phyloP scores from a whole-genome alignment of 23 red algal species.

The Agarophyton chilense region DNA sequence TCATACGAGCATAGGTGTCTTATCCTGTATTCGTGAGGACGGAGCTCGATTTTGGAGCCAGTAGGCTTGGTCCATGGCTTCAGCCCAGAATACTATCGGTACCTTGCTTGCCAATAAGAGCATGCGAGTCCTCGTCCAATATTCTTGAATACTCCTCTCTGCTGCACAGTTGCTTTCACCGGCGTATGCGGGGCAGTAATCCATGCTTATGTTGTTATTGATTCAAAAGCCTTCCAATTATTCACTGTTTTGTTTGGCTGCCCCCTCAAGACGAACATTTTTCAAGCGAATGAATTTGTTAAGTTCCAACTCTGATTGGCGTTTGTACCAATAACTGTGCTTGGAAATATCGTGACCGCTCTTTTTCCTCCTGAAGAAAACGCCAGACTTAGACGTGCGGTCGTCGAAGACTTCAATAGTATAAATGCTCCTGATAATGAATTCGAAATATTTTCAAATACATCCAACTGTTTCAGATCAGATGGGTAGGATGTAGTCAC shows the following conservation, averaged over 20 bases:
- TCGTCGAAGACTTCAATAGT: slow-evolving; percentile 23
- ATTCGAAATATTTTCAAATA: too few relatives aligned
- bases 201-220: background rate
- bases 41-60: background rate
- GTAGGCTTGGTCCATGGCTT: background rate
- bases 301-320: background rate
- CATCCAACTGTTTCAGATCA: too few relatives aligned
- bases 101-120: background rate
- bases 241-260: background rate
- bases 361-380: slow-evolving; percentile 7
- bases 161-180: background rate
- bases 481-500: too few relatives aligned
- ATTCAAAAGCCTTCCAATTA: background rate
- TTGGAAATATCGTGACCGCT: background rate
- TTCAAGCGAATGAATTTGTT: background rate
- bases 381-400: background rate
- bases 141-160: slow-evolving; percentile 1
- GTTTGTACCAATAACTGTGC: background rate
- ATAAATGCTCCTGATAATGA: background rate
- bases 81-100: background rate
- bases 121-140: background rate
- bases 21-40: background rate
- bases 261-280: too few relatives aligned
- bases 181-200: background rate
- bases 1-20: slow-evolving; percentile 13